Conservation (phyloP, 805 yeast genomes). For the Metschnikowia aberdeeniae region DNA sequence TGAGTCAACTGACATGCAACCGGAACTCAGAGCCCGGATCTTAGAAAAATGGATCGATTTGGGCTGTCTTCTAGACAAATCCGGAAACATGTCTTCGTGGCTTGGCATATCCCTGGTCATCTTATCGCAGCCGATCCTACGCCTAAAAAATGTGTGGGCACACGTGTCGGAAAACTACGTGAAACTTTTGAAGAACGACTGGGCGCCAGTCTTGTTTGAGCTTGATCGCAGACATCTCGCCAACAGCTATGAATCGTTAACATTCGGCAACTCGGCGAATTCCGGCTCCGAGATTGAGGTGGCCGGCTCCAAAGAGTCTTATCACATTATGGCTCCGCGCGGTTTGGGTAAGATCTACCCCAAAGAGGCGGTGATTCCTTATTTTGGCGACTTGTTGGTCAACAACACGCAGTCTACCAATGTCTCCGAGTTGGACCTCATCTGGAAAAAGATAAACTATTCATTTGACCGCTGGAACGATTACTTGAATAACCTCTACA, state of each 20-base stretch:
- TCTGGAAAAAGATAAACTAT: slow-evolving; percentile 62
- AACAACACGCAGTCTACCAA: slow-evolving; percentile 30
- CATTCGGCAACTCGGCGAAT: slow-evolving; percentile 14
- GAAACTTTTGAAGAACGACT: slow-evolving; percentile 64
- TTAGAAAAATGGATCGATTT: slow-evolving; percentile 81
- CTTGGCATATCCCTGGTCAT: slow-evolving; percentile 79
- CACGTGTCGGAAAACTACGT: slow-evolving; percentile 56
- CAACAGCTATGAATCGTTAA: slow-evolving; percentile 17
- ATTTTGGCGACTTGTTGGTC: slow-evolving; percentile 80
- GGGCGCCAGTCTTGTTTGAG: slow-evolving; percentile 93
- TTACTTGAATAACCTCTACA: slow-evolving; percentile 49
- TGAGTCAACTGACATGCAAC: slow-evolving; percentile 30
- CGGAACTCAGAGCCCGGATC: slow-evolving; percentile 55
- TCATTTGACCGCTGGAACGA: slow-evolving; percentile 83
- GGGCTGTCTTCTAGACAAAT: slow-evolving; percentile 69
- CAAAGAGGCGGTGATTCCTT: slow-evolving; percentile 78
- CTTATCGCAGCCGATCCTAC: slow-evolving; percentile 75
- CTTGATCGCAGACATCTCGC: slow-evolving; percentile 69
- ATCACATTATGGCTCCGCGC: slow-evolving; percentile 79
- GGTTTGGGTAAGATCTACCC: slow-evolving; percentile 77
- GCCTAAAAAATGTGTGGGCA: slow-evolving; percentile 74
- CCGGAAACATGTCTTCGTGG: slow-evolving; percentile 95
- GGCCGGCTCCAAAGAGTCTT: slow-evolving; percentile 40
- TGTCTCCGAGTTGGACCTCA: slow-evolving; percentile 56
- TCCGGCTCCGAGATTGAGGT: slow-evolving; percentile 11